These are phyloP conservation scores for Silene coronaria DNA, from an alignment of 179 eudicot species.

Conservation along the genomic window DNA sequence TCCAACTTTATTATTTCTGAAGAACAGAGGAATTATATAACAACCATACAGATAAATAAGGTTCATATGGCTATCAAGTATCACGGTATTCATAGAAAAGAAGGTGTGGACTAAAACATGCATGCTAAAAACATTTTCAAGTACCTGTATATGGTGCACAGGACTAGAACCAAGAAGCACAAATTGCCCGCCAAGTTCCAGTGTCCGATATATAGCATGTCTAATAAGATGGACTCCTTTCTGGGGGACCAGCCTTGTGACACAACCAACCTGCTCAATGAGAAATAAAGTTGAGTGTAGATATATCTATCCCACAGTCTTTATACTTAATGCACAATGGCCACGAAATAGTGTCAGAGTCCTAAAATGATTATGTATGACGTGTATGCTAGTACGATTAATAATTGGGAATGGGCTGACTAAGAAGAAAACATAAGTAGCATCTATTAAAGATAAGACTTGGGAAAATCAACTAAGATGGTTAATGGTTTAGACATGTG, in stretches of 20 bases:
- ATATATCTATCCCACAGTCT: too few relatives aligned
- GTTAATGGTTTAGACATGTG: too few relatives aligned
- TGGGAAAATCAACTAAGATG: too few relatives aligned
- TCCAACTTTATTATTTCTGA: not conserved
- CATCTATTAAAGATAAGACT: too few relatives aligned
- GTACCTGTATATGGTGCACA: slow-evolving; percentile 76
- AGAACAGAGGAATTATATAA: not conserved
- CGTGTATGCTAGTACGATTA: too few relatives aligned
- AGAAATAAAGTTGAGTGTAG: slow-evolving; percentile 8
- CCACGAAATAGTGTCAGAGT: too few relatives aligned
- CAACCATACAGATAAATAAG: not conserved
- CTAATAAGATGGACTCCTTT: slow-evolving; percentile 96
- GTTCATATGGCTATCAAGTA: not conserved
- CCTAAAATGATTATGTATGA: too few relatives aligned
- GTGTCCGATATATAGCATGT: slow-evolving; percentile 80
- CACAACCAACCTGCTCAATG: slow-evolving; percentile 68
- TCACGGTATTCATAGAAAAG: not conserved
- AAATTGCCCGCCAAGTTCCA: slow-evolving; percentile 91
- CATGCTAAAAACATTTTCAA: not conserved
- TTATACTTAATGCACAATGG: too few relatives aligned
- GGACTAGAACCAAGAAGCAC: slow-evolving; percentile 97
- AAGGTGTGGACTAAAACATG: not conserved
- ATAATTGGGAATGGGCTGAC: too few relatives aligned
- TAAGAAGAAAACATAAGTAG: too few relatives aligned
- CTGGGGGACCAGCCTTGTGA: slow-evolving; percentile 94